Evolutionary conservation across 2,329 filamentous ascomycete genomes (phyloP), one percentile per base, ranked within the genome.

Genomic region (Aspergillus sclerotialis): DNA sequence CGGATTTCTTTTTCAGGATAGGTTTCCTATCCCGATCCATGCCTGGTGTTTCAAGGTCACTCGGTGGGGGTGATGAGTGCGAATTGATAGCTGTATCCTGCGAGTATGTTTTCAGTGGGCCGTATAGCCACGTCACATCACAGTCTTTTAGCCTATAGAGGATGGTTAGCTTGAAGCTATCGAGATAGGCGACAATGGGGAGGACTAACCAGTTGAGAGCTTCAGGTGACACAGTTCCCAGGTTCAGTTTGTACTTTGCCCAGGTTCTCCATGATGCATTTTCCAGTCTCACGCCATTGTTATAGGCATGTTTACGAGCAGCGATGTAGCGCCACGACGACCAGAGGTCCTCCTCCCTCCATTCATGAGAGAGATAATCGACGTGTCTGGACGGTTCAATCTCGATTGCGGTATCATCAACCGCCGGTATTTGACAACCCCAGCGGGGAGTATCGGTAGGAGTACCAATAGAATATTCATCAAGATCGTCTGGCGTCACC

Each of bases 261-360:
- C 92, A 96, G 1, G 88, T 92, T 56, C 92, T 76, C 92, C 92
- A 98, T 0, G 88, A 94, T 3, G 92, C 92, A 61, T 98, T 96
- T 61, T 96, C 92, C 18, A 96, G 64, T 32, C 92, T 74, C 21
- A 80, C 81, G 23, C 83, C 77, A 58, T 95, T 90, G 48, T 78
- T 80, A 45, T 93, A 93, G 34, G 85, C 76, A 39, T 78, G 79
- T 49, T 82, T 74, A 51, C 86, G 84, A 17, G 84, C 81, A 11
- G 89, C 80, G 49, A 96, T 86, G 56, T 94, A 92, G 55, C 88
- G 81, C 92, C 92, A 96, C 2, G 90, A 95, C 5, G 85, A 82
- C 89, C 89, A 96, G 16, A 96, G 93, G 61, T 98, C 90, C 60
- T 96, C 89, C 62, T 95, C 88, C 43, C 76, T 79, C 86, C 90